phyloP scores from a whole-genome alignment of 2,329 filamentous ascomycete genomes.

The Aspergillus glaucus region DNA sequence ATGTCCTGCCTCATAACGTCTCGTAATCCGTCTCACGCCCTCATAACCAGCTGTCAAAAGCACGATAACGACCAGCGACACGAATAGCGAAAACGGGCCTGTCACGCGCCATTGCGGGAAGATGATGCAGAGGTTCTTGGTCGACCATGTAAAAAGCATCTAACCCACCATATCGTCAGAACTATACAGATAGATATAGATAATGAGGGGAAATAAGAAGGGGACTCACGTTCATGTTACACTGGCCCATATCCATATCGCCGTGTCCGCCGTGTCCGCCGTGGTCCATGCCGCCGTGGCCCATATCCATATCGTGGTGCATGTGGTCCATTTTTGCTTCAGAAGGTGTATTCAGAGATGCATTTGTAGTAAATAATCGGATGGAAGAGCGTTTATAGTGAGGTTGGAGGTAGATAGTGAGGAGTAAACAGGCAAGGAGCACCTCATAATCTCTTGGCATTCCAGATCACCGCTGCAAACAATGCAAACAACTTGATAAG shows the following conservation, averaged over 20 bases:
- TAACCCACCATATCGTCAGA: conserved; percentile 28
- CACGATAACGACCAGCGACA: conserved; percentile 77
- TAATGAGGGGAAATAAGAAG: too few species aligned
- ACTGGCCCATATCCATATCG: conserved; percentile 60
- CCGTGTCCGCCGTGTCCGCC: conserved; percentile 51
- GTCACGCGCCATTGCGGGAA: conserved; percentile 86
- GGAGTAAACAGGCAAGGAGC: too few species aligned
- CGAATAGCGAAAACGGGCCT: conserved; percentile 64
- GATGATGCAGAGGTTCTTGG: conserved; percentile 88
- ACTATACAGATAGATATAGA: too few species aligned
- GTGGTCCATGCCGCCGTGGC: conserved; percentile 47
- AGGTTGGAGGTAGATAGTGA: too few species aligned
- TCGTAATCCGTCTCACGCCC: conserved; percentile 68
- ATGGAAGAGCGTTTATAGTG: too few species aligned
- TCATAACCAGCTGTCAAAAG: conserved; percentile 89
- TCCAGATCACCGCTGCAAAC: conserved; percentile 24
- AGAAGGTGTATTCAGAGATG: too few species aligned
- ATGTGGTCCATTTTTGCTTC: conserved; percentile 29
- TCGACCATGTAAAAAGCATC: conserved; percentile 99
- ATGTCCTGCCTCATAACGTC: conserved; percentile 63
- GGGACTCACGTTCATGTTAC: conserved; percentile 78
- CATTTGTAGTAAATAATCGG: too few species aligned
- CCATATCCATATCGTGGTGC: conserved; percentile 37
- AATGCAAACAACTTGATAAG: conserved; percentile 27
- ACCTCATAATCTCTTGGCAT: too few species aligned